Conservation (phyloP, 2,329 filamentous ascomycete genomes). For the Drechmeria coniospora region DNA sequence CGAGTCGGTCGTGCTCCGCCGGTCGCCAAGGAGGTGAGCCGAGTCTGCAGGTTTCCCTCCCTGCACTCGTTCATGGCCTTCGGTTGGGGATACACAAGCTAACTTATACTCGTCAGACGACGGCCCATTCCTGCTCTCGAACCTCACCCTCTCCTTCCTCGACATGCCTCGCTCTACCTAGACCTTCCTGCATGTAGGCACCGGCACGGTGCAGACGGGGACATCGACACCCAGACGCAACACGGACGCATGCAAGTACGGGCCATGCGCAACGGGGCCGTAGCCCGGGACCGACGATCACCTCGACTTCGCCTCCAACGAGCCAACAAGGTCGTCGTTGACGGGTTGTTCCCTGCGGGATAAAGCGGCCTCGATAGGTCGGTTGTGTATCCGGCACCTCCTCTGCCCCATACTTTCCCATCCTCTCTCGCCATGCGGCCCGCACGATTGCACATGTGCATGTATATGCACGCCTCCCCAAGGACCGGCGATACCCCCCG, state of each 20-base stretch:
- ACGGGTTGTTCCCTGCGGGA: slow-evolving; percentile 18
- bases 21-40: too few relatives aligned
- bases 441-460: slow-evolving; percentile 15
- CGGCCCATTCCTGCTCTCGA: slow-evolving; percentile 9
- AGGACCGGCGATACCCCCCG: slow-evolving; percentile 9
- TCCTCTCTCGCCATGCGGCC: slow-evolving; percentile 11
- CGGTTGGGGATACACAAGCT: slow-evolving; percentile 15
- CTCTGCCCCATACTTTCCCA: slow-evolving; percentile 15
- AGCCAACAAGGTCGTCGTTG: slow-evolving; percentile 13
- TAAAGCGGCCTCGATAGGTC: slow-evolving; percentile 20
- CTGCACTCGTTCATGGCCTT: slow-evolving; percentile 2
- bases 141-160: slow-evolving; percentile 9
- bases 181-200: not conserved
- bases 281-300: slow-evolving; percentile 16
- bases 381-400: slow-evolving; percentile 25
- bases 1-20: too few relatives aligned
- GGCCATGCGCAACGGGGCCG: not conserved
- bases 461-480: slow-evolving; percentile 1
- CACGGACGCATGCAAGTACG: not conserved
- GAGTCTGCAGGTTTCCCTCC: too few relatives aligned
- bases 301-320: slow-evolving; percentile 10
- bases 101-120: slow-evolving; percentile 23
- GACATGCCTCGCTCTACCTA: slow-evolving; percentile 2
- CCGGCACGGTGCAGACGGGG: not conserved
- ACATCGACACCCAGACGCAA: too few relatives aligned